phyloP scores from a whole-genome alignment of 108 stramenopile species.

The Schizochytrium sp. region DNA sequence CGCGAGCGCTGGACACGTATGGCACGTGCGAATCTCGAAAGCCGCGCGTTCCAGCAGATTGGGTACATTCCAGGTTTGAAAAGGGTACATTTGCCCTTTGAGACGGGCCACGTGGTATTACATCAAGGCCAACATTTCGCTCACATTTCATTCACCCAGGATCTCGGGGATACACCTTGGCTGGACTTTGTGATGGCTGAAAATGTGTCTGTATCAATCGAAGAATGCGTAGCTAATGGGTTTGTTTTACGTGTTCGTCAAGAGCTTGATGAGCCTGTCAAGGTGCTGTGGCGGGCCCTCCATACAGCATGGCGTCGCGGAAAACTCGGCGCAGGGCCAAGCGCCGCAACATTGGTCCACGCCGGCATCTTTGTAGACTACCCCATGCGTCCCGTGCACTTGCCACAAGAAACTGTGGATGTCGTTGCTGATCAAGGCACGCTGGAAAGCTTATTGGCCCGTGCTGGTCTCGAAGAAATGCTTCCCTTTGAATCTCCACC shows the following conservation, averaged over 20 bases:
- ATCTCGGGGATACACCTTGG: not conserved
- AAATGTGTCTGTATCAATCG: not conserved
- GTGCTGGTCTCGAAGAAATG: not conserved
- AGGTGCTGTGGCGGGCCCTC: not conserved
- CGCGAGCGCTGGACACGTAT: not conserved
- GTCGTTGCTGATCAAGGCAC: not conserved
- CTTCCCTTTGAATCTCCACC: not conserved
- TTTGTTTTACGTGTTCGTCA: not conserved
- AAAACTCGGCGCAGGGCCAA: not conserved
- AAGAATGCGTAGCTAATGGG: not conserved
- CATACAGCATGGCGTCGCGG: not conserved
- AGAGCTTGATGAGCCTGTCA: not conserved
- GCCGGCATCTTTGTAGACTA: not conserved
- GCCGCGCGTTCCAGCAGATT: not conserved
- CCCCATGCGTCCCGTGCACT: not conserved
- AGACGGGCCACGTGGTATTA: not conserved
- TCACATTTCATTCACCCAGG: not conserved
- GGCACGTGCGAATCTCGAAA: not conserved
- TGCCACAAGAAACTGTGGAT: not conserved
- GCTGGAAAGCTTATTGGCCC: not conserved
- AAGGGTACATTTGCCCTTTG: not conserved
- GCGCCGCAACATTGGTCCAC: not conserved
- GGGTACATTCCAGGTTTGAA: not conserved
- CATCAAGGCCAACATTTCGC: not conserved
- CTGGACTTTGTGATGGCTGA: not conserved